A percentile compares a stretch with the other conserved stretches of the same genome.
These are phyloP conservation scores for Penicillium maclennaniae DNA, from an alignment of 495 filamentous ascomycete species.

Conservation along the genomic window DNA sequence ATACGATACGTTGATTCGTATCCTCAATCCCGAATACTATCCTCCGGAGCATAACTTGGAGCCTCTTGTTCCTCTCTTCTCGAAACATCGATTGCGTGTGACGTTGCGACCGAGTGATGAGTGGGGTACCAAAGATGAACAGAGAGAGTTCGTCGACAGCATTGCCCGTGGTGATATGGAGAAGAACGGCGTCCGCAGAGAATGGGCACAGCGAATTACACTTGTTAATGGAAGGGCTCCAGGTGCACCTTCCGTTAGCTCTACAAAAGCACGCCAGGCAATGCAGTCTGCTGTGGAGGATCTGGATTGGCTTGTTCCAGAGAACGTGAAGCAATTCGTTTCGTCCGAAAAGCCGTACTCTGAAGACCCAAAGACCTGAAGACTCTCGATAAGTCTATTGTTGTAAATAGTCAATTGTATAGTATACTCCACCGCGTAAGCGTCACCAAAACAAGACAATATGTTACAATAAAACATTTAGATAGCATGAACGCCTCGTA, in stretches of 20 bases:
- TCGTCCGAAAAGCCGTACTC: constrained; percentile 36
- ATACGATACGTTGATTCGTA: constrained; percentile 82
- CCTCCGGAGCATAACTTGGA: constrained; percentile 49
- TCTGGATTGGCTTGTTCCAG: constrained; percentile 61
- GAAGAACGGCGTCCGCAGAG: constrained; percentile 52
- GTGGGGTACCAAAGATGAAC: constrained; percentile 60
- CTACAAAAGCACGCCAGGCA: constrained; percentile 72
- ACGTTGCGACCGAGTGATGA: constrained; percentile 64
- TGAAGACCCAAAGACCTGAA: background rate
- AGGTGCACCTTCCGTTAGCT: constrained; percentile 62
- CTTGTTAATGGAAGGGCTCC: constrained; percentile 59
- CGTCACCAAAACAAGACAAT: too few species aligned
- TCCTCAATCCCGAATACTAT: constrained; percentile 86
- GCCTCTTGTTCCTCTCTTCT: constrained; percentile 65
- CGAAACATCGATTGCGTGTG: constrained; percentile 64
- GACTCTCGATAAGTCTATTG: background rate
- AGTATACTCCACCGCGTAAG: background rate
- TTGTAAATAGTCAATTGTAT: background rate
- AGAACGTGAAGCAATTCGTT: constrained; percentile 58
- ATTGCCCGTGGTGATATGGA: constrained; percentile 51
- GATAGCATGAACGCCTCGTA: background rate
- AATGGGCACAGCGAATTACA: constrained; percentile 69
- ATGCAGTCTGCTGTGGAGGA: constrained; percentile 49
- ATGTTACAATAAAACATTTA: background rate
- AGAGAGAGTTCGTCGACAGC: constrained; percentile 53